A percentile compares a stretch with the other conserved stretches of the same genome.
These are phyloP conservation scores for Allomyces arbusculus DNA, from an alignment of 192 early-diverging fungal species.

Conservation along the genomic window DNA sequence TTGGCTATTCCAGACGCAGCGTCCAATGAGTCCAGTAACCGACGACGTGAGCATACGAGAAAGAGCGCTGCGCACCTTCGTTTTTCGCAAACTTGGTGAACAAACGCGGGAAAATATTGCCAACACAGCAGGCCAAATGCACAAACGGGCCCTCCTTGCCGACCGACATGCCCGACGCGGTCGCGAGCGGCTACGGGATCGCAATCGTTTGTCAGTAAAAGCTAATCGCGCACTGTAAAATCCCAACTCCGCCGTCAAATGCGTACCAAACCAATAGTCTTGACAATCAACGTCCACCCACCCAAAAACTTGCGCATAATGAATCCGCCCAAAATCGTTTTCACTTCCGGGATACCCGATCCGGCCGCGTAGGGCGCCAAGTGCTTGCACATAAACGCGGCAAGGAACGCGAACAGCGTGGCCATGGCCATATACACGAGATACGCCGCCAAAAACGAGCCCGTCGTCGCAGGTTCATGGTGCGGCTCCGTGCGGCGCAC, in stretches of 20 bases:
- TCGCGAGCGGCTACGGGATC: conserved; percentile 38
- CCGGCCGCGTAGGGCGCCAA: conserved; percentile 83
- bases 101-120: conserved; percentile 62
- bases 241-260: not conserved
- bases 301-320: conserved; percentile 84
- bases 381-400: conserved; percentile 49
- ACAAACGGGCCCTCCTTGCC: conserved; percentile 92
- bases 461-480: not conserved
- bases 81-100: conserved; percentile 84
- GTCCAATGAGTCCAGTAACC: not conserved
- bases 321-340: conserved; percentile 84
- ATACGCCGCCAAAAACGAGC: not conserved
- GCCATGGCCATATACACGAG: not conserved
- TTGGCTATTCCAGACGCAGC: conserved; percentile 29
- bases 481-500: no score
- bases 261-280: conserved; percentile 65
- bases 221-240: not conserved
- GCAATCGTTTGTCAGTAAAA: not conserved
- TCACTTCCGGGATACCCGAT: conserved; percentile 88
- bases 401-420: conserved; percentile 44
- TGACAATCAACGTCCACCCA: conserved; percentile 71
- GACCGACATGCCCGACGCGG: conserved; percentile 72
- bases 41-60: not conserved
- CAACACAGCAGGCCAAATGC: conserved; percentile 74
- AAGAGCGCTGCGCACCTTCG: conserved; percentile 29